Base-by-base conservation (phyloP, 805 yeast species). In the Wickerhamomyces bisporus region DNA sequence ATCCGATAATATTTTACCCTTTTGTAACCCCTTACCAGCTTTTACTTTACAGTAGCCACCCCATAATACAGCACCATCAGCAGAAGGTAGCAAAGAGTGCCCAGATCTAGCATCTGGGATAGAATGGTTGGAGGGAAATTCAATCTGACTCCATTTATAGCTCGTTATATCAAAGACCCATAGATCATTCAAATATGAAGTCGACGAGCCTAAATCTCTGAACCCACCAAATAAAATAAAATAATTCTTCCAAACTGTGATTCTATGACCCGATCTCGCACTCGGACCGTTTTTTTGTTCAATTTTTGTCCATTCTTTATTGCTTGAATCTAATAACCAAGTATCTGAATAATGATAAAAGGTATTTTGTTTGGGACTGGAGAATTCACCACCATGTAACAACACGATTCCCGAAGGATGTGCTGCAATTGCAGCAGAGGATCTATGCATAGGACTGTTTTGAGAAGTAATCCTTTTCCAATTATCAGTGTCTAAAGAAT, bases 341-440 rank as follows among this genome's bases (percentile, higher is more conserved):
- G 96, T 83, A 56, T 91, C 98, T 14, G 96, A 91, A 58, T 86
- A 91, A 61, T 91, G 98, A 59, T 93, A 93, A 61, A 91, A 91
- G 0, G 96, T 87, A 35, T 86, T 78, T 60, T 91, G 98, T 52
- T 91, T 91, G 4, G 98, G 98, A 13, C 95, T 85, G 2, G 96
- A 86, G 52, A 93, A 91, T 62, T 91, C 98, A 52, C 98, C 98
- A 35, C 98, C 98, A 64, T 87, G 93, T 68, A 91, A 62, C 42
- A 91, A 59, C 20, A 86, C 73, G 2, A 89, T 66, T 10, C 98
- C 98, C 2, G 88, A 77, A 1, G 96, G 95, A 61, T 91, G 98
- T 1, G 86, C 81, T 44, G 89, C 81, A 86, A 89, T 85, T 1
- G 95, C 85, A 49, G 94, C 96, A 0, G 96, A 87, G 0, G 95